Base-by-base conservation (phyloP, 352 stramenopile genomes). In the Phytophthora ohioensis region DNA sequence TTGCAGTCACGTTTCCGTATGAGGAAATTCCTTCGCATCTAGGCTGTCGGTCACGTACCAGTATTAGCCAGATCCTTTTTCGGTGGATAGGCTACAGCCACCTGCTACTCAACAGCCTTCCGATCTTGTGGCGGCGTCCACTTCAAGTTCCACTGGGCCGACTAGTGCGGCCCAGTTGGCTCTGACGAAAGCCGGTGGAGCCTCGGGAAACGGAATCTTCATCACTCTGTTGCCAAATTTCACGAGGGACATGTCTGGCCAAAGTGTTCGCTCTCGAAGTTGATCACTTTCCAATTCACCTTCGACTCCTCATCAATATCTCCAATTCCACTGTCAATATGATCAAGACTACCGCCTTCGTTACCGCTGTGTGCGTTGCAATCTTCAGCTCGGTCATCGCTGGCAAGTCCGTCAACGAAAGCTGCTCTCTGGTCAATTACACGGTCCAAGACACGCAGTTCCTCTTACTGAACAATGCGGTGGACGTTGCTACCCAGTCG, bases 391-490 rank as follows among this genome's bases (percentile, higher is more conserved):
- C 35, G 8, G 17, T 41, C 64, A 30, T 15, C 42, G 62, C 45
- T 58, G 45, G 17, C 0, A 60, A 51, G 10, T 31, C 46, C 30
- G 45, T 49, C 42, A 71, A 52, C 13, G 39, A 75, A 65, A 74
- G 71, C 41, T 88, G 78, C 59, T 58, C 61, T 31, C 39, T 74
- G 32, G 46, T 81, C 57, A 74, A 80, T 55, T 88, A 80, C 69
- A 78, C 69, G n/a, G 57, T 77, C 9, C 73, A 80, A 60, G 48
- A 69, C 1, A 73, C 61, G 6, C 73, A 87, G 57, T 72, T 88
- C 58, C 56, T 69, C 17, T 57, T 75, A 54, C 54, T 90, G 56
- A 88, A 88, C 76, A 75, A 80, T 32, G 48, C 82, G 10, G 45
- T 80, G 48, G 66, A 74, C 32, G 51, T 71, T 21, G 61, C 32